Conservation (phyloP, 108 stramenopile species). For the Pseudonitzschia pungens region DNA sequence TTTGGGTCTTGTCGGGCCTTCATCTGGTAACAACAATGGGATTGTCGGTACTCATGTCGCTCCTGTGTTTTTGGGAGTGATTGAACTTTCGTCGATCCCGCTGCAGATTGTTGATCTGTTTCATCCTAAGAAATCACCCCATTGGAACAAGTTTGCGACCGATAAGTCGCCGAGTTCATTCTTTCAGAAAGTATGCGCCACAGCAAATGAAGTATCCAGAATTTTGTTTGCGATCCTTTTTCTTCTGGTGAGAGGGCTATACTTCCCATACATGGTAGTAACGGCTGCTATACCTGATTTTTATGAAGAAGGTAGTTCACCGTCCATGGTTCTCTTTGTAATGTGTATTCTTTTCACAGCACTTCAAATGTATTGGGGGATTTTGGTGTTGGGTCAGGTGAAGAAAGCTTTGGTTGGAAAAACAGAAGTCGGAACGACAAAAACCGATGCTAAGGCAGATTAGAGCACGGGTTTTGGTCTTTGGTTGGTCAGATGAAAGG, state of each 20-base stretch:
- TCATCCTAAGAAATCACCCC: conserved; percentile 55
- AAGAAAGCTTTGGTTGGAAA: conserved; percentile 25
- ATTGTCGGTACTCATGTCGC: conserved; percentile 53
- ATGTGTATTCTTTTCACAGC: conserved; percentile 41
- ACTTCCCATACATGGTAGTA: conserved; percentile 53
- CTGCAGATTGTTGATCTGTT: conserved; percentile 61
- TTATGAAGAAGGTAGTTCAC: conserved; percentile 7
- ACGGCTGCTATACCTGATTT: conserved; percentile 43
- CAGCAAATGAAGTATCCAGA: conserved; percentile 41
- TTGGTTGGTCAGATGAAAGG: too few species aligned
- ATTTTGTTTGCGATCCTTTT: conserved; percentile 54
- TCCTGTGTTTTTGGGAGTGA: conserved; percentile 68
- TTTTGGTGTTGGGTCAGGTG: conserved; percentile 46
- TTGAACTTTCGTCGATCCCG: conserved; percentile 64
- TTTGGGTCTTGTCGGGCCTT: conserved; percentile 30
- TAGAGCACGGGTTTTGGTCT: conserved; percentile 5
- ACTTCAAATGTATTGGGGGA: conserved; percentile 59
- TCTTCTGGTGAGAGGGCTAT: conserved; percentile 50
- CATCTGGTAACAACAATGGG: conserved; percentile 7
- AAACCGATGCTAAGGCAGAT: neutral
- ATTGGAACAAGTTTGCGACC: conserved; percentile 44
- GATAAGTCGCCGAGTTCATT: neutral
- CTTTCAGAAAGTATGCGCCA: conserved; percentile 13
- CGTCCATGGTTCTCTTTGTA: conserved; percentile 31
- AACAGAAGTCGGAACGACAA: neutral